Evolutionary conservation across 148 eudicot species (phyloP).

Genomic region (Chenopodium quinoa): DNA sequence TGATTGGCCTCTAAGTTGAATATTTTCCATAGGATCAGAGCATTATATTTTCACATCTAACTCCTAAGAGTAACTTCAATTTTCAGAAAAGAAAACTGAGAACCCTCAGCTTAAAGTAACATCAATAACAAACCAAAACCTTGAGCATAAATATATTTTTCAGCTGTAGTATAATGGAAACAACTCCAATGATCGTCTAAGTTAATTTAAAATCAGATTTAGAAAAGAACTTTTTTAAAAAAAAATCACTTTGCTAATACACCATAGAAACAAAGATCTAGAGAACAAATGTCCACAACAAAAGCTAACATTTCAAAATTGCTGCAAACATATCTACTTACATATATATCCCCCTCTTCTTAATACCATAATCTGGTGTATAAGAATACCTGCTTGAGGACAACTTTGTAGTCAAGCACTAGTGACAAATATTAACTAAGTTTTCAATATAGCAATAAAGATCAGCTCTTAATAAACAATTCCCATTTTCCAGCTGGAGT

Average conservation of each 20-base stretch:
- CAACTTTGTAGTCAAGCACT: not conserved
- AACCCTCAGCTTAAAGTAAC: not conserved
- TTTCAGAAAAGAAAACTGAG: not conserved
- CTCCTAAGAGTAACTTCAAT: not conserved
- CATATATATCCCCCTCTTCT: not conserved
- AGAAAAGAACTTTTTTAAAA: not conserved
- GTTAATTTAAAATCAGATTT: not conserved
- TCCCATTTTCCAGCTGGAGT: not conserved
- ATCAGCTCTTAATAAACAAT: not conserved
- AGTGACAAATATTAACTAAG: not conserved
- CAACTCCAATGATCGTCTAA: not conserved
- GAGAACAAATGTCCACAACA: not conserved
- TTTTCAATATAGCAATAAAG: not conserved
- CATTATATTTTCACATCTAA: not conserved
- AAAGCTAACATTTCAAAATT: not conserved
- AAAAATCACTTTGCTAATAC: not conserved
- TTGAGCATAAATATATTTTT: not conserved
- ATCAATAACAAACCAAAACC: not conserved
- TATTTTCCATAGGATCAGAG: not conserved
- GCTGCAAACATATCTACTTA: not conserved
- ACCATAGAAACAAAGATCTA: not conserved
- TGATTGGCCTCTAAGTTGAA: not conserved
- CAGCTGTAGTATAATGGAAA: not conserved
- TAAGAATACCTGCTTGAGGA: not conserved
- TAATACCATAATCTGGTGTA: not conserved